Percentiles rank a stretch among this genome's conserved stretches.
These are phyloP conservation scores for Leishmania lainsoni DNA, from an alignment of 208 protist genomes.

Conservation along the genomic window DNA sequence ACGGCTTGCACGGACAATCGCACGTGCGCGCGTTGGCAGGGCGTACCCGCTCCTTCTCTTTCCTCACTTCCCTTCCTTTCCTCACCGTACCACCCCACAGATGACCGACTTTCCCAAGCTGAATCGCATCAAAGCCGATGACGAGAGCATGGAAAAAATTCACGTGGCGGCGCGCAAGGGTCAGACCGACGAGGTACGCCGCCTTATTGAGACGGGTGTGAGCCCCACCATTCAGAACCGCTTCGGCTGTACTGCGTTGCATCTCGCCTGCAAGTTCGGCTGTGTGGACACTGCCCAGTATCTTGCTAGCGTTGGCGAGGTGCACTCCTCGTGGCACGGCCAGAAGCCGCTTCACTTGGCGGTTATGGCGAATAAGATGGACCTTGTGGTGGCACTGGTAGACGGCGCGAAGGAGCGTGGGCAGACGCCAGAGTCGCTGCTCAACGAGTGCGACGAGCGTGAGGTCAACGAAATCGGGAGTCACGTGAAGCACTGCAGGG, in stretches of 20 bases:
- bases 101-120: slow-evolving; percentile 78
- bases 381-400: slow-evolving; percentile 67
- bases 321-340: slow-evolving; percentile 73
- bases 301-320: slow-evolving; percentile 62
- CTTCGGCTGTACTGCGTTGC: slow-evolving; percentile 87
- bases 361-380: slow-evolving; percentile 68
- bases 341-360: slow-evolving; percentile 84
- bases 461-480: slow-evolving; percentile 56
- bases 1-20: neutral
- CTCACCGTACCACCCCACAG: neutral
- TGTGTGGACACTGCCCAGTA: slow-evolving; percentile 72
- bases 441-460: slow-evolving; percentile 86
- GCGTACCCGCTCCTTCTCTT: neutral
- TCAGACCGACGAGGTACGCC: slow-evolving; percentile 75
- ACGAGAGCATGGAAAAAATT: slow-evolving; percentile 92
- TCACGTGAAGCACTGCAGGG: slow-evolving; percentile 57
- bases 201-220: slow-evolving; percentile 71
- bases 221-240: slow-evolving; percentile 77
- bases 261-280: slow-evolving; percentile 86
- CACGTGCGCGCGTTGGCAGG: neutral
- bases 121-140: slow-evolving; percentile 70
- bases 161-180: slow-evolving; percentile 82
- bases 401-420: slow-evolving; percentile 60
- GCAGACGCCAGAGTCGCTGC: slow-evolving; percentile 51
- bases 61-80: neutral